Base-by-base conservation (phyloP, 495 filamentous ascomycete species). In the Astrothelium subdiscretum region DNA sequence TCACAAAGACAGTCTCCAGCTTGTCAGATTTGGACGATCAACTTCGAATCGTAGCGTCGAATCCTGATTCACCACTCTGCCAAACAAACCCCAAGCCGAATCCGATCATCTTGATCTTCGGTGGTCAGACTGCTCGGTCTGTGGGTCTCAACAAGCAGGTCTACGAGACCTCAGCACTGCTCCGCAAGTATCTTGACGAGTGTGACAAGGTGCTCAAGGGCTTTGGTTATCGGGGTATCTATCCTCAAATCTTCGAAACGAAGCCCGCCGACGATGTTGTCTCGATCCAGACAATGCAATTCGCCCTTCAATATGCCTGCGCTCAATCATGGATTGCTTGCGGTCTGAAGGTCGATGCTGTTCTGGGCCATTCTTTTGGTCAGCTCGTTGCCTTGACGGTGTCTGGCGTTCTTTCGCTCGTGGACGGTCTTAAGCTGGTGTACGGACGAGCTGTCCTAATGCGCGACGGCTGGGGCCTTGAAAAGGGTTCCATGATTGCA, bases 331-430 rank as follows among this genome's bases (percentile, higher is more conserved):
- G 63, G 63, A 62, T 65, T 13, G 60, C 58, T 22, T 38, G 35
- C 13, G 63, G 63, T 12, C 32, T 65, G 5, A 31, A 62, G 29
- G 32, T 62, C 11, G 48, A 43, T 11, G 59, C 63, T 15, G 31
- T 65, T 20, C 43, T 65, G 18, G 63, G 63, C 1, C 35, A 38
- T 38, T 11, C 63, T 32, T 65, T 69, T 60, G 67, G 67, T 27
- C 22, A 69, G 51, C 27, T 65, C 15, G 63, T 63, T 24, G 65
- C 63, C 2, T 59, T 69, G 1, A 62, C 59, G 35, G 24, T 69
- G 2, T 43, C 67, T 32, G 65, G 65, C 18, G 44, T 32, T 11
- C 40, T 69, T 10, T 59, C 58, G 2, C 58, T 69, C 0, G 12
- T 12, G 5, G 65, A 69, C 38, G 57, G 59, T 13, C 22, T 69